Conservation (phyloP, 805 yeast species). For the Myxozyma sirexii region DNA sequence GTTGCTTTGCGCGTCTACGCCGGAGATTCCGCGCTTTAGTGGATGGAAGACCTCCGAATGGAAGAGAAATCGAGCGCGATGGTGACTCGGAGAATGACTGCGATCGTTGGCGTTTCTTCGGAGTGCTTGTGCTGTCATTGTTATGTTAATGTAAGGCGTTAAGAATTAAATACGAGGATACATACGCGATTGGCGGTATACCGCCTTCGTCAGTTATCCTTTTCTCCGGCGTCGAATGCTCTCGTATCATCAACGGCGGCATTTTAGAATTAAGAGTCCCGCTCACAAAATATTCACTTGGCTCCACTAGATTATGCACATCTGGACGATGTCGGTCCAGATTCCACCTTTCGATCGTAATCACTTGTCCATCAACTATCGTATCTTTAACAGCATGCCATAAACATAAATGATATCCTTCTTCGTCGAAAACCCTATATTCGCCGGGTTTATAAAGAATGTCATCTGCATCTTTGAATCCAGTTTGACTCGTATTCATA, state of each 20-base stretch:
- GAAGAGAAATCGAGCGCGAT: not conserved
- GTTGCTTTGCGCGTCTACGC: not conserved
- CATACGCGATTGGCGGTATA: not conserved
- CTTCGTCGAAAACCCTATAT: slow-evolving; percentile 11
- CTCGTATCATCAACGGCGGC: too few species aligned
- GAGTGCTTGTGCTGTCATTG: slow-evolving; percentile 2
- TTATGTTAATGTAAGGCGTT: not conserved
- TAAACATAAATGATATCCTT: slow-evolving; percentile 16
- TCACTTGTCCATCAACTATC: slow-evolving; percentile 10
- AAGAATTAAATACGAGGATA: not conserved
- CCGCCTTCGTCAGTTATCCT: too few species aligned
- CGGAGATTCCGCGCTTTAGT: slow-evolving; percentile 17
- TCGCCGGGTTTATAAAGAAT: slow-evolving; percentile 1
- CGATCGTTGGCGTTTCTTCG: not conserved
- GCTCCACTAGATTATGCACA: too few species aligned
- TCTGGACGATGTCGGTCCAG: too few species aligned
- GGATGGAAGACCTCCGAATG: slow-evolving; percentile 11
- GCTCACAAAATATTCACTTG: too few species aligned
- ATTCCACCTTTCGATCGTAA: slow-evolving; percentile 5
- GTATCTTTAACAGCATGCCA: slow-evolving; percentile 10
- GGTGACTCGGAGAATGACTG: not conserved
- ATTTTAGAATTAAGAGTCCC: too few species aligned
- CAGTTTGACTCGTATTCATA: too few species aligned
- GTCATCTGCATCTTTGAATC: not conserved
- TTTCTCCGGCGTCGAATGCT: too few species aligned